phyloP scores from a whole-genome alignment of 305 asterid genomes.

The Fraxinus albicans region DNA sequence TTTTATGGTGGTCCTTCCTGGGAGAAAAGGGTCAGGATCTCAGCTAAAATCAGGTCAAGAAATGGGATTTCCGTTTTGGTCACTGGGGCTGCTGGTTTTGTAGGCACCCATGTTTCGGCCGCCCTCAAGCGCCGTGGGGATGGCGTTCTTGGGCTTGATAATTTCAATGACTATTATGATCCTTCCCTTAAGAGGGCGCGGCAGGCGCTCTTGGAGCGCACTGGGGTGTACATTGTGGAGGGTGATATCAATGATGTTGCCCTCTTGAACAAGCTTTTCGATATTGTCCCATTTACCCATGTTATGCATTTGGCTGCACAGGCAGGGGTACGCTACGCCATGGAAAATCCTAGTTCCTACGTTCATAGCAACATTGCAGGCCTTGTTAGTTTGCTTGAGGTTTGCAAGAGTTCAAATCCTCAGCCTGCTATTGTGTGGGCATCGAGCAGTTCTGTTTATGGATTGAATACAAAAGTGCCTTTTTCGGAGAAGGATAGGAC shows the following conservation, averaged over 20 bases:
- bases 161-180: slow-evolving; percentile 28
- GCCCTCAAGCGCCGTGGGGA: slow-evolving; percentile 29
- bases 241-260: slow-evolving; percentile 24
- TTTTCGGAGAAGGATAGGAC: slow-evolving; percentile 24
- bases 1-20: slow-evolving; percentile 11
- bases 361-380: slow-evolving; percentile 31
- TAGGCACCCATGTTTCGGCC: slow-evolving; percentile 25
- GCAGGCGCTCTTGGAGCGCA: slow-evolving; percentile 20
- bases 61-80: slow-evolving; percentile 25
- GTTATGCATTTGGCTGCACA: slow-evolving; percentile 34
- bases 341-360: slow-evolving; percentile 27
- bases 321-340: slow-evolving; percentile 29
- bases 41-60: slow-evolving; percentile 15
- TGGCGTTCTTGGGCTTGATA: slow-evolving; percentile 28
- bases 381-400: slow-evolving; percentile 24
- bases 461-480: slow-evolving; percentile 25
- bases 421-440: slow-evolving; percentile 29
- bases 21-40: slow-evolving; percentile 12
- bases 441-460: slow-evolving; percentile 28
- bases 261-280: slow-evolving; percentile 19
- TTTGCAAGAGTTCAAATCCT: slow-evolving; percentile 24
- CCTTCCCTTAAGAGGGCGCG: slow-evolving; percentile 25
- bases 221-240: slow-evolving; percentile 22
- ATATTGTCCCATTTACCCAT: slow-evolving; percentile 22
- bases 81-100: slow-evolving; percentile 32